Base-by-base conservation (phyloP, 257 asterid genomes). In the Solanum pinnatisectum region DNA sequence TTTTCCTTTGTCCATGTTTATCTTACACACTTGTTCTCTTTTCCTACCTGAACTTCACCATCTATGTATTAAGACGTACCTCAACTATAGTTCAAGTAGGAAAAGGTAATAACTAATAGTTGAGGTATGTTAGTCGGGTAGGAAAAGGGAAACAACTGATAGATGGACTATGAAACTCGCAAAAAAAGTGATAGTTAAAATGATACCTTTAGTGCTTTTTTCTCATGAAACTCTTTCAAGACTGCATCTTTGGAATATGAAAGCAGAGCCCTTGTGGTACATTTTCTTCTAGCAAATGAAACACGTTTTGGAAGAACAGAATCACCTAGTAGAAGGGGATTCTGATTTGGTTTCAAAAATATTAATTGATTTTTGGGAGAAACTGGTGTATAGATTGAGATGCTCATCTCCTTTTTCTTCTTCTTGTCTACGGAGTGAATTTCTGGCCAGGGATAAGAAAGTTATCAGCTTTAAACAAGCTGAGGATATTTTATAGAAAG, bases 151-250 rank as follows among this genome's bases (percentile, higher is more conserved):
- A 63, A 63, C 32, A 63, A 65, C 16, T 65, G 32, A 23, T 63
- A 63, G 7, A 23, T 23, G 1, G 27, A n/a, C 30, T 63, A 63
- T 23, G 7, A 10, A 23, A n/a, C 33, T 65, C 8, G 32, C 71
- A 2, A n/a, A 65, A 65, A 60, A 65, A 65, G 8, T 65, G 32
- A 65, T 10, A 65, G 15, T 78, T 42, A 14, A 40, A n/a, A 65
- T 16, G 81, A 36, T 32, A 96, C 98, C 94, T 96, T 96, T 74
- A 96, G 95, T 77, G 99, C 99, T 91, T 89, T 94, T 90, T 90
- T 94, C 35, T 92, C 93, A 78, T 91, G 94, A 86, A 96, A 96
- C 11, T 93, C 94, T 91, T 90, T 93, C 93, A 96, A 83, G 88
- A 95, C 95, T 30, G 89, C 68, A 30, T 94, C 96, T 92, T 92